Evolutionary conservation across 225 moss, liverwort and hornwort species (phyloP).

Genomic region (Sphagnum tenellum): DNA sequence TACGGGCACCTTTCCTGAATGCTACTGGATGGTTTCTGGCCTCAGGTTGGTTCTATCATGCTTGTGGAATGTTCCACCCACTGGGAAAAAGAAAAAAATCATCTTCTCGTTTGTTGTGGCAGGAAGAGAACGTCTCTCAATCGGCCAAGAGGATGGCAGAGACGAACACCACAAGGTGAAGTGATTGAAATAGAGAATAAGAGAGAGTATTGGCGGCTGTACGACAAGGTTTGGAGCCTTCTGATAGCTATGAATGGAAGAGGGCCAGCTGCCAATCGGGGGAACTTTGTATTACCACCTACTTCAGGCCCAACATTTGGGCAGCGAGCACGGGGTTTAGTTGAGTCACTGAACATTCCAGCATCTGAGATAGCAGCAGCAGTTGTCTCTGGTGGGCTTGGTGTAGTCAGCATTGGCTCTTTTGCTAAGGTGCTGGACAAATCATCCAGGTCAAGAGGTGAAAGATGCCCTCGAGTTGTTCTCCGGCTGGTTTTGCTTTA

Average conservation of each 20-base stretch:
- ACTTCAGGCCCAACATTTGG: slow-evolving; percentile 27
- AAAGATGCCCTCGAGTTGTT: slow-evolving; percentile 24
- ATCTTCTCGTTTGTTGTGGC: background rate
- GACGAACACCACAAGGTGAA: slow-evolving; percentile 9
- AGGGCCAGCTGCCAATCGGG: slow-evolving; percentile 10
- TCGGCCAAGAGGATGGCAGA: slow-evolving; percentile 8
- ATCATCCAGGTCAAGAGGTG: slow-evolving; percentile 16
- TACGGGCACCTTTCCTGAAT: no score
- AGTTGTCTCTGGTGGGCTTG: slow-evolving; percentile 33
- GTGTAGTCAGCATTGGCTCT: slow-evolving; percentile 25
- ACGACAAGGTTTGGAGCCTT: slow-evolving; percentile 26
- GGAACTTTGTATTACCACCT: slow-evolving; percentile 17
- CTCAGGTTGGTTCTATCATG: no score
- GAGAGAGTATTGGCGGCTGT: slow-evolving; percentile 22
- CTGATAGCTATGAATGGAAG: slow-evolving; percentile 26
- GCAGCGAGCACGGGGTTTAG: slow-evolving; percentile 32
- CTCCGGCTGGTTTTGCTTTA: slow-evolving; percentile 25
- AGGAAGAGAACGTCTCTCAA: slow-evolving; percentile 5
- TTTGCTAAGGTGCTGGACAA: slow-evolving; percentile 18
- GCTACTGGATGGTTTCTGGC: no score
- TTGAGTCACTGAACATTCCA: slow-evolving; percentile 32
- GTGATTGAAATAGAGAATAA: slow-evolving; percentile 9
- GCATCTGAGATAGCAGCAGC: slow-evolving; percentile 40
- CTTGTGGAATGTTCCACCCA: no score
- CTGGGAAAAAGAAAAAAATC: no score